Conservation (phyloP, 768 basidiomycete genomes). For the Naganishia vishniacii region DNA sequence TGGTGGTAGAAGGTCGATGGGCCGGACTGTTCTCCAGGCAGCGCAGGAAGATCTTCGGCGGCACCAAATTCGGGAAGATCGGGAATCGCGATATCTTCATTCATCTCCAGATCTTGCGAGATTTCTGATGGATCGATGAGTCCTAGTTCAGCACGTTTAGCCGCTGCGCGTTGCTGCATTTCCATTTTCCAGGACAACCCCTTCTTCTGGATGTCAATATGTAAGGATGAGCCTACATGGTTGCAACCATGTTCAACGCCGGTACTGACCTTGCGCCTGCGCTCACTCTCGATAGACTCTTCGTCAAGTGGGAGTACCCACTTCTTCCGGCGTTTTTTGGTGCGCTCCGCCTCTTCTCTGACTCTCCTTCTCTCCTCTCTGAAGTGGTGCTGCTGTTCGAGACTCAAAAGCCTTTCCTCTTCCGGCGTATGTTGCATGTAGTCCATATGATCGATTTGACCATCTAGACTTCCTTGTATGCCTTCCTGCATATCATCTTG, state of each 20-base stretch:
- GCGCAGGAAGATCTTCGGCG: constrained; percentile 13
- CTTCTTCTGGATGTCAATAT: constrained; percentile 14
- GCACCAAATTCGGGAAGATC: constrained; percentile 18
- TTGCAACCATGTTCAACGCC: not conserved
- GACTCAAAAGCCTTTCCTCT: constrained; percentile 12
- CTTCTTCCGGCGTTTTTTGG: constrained; percentile 23
- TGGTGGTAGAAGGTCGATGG: not conserved
- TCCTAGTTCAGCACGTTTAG: constrained; percentile 18
- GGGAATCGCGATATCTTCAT: constrained; percentile 12
- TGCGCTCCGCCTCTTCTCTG: constrained; percentile 13
- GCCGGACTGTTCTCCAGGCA: constrained; percentile 5
- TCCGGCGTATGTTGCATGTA: constrained; percentile 5
- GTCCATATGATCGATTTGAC: constrained; percentile 13
- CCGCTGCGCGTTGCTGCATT: constrained; percentile 20
- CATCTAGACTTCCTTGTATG: not conserved
- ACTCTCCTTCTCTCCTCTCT: constrained; percentile 10
- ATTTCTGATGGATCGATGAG: constrained; percentile 4
- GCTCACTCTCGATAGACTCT: constrained; percentile 20
- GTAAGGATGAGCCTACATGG: not conserved
- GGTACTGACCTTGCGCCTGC: constrained; percentile 18
- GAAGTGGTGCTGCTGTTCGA: not conserved
- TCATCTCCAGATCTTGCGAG: constrained; percentile 3
- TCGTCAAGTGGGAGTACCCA: constrained; percentile 27
- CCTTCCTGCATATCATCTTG: constrained; percentile 2
- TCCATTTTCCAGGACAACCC: constrained; percentile 19